These are phyloP conservation scores for Globisporangium rhizosaccharum DNA, from an alignment of 352 stramenopile species.

Conservation along the genomic window DNA sequence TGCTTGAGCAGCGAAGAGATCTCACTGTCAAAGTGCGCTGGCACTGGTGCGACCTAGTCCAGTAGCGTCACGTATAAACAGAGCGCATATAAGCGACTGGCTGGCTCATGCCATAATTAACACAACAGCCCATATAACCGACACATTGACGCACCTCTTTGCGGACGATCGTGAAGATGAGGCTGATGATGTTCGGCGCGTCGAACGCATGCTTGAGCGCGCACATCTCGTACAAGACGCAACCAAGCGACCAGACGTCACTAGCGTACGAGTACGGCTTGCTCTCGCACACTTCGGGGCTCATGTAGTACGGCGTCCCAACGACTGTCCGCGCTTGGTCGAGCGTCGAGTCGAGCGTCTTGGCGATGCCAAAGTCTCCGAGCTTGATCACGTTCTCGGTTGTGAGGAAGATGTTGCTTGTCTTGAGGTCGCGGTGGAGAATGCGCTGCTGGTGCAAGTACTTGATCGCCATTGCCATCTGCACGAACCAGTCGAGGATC, in stretches of 20 bases:
- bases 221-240: conserved; percentile 88
- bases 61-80: background rate
- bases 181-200: conserved; percentile 72
- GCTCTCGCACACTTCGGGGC: conserved; percentile 90
- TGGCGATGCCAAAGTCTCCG: conserved; percentile 92
- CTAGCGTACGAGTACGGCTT: conserved; percentile 90
- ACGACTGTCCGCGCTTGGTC: conserved; percentile 88
- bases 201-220: conserved; percentile 83
- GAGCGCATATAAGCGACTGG: background rate
- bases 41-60: conserved; percentile 40
- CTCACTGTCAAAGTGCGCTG: conserved; percentile 50
- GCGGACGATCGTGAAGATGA: conserved; percentile 83
- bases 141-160: conserved; percentile 40
- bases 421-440: conserved; percentile 93
- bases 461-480: conserved; percentile 92
- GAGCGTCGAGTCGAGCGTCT: conserved; percentile 75
- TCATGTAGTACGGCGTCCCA: conserved; percentile 93
- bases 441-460: conserved; percentile 91
- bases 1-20: conserved; percentile 44
- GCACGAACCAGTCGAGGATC: conserved; percentile 89
- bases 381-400: conserved; percentile 86
- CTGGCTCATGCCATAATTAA: background rate
- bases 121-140: background rate
- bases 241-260: conserved; percentile 92
- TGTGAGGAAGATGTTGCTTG: conserved; percentile 91